phyloP scores from a whole-genome alignment of 768 basidiomycete species.

The Boletales sp. region DNA sequence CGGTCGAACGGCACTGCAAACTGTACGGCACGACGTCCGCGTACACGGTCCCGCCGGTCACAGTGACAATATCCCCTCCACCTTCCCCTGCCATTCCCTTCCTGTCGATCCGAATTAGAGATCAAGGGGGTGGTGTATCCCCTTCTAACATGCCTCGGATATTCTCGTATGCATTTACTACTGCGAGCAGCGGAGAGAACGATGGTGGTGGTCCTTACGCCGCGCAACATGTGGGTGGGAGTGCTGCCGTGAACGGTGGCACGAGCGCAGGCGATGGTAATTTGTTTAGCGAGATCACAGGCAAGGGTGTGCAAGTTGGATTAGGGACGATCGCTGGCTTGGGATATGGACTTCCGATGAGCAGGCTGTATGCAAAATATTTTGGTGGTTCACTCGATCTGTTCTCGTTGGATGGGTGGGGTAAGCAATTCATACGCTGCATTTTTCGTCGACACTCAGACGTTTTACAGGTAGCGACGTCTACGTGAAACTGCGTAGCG shows the following conservation, averaged over 20 bases:
- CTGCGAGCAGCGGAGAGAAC: constrained; percentile 55
- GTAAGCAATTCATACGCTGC: constrained; percentile 35
- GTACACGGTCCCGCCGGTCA: constrained; percentile 53
- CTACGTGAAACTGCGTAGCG: constrained; percentile 50
- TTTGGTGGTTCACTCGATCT: constrained; percentile 86
- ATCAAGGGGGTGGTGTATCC: constrained; percentile 83
- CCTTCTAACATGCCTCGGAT: constrained; percentile 71
- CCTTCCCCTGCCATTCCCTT: constrained; percentile 38
- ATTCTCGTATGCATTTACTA: constrained; percentile 92
- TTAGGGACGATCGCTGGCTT: constrained; percentile 89
- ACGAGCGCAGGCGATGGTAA: constrained; percentile 41
- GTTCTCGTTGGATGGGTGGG: constrained; percentile 82
- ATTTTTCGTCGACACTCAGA: not conserved
- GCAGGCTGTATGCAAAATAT: constrained; percentile 72
- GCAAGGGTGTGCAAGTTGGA: constrained; percentile 72
- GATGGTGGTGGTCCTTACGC: constrained; percentile 70
- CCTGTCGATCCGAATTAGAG: constrained; percentile 76
- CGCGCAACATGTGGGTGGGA: constrained; percentile 73
- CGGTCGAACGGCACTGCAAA: constrained; percentile 68
- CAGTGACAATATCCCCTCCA: constrained; percentile 67
- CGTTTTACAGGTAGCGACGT: constrained; percentile 43
- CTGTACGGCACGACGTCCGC: constrained; percentile 34
- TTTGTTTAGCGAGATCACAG: constrained; percentile 75
- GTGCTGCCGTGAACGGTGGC: constrained; percentile 54
- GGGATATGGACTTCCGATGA: constrained; percentile 86